Evolutionary conservation across 2,329 filamentous ascomycete genomes (phyloP), one percentile per base, ranked within the genome.

Genomic region (Alternaria alternata): DNA sequence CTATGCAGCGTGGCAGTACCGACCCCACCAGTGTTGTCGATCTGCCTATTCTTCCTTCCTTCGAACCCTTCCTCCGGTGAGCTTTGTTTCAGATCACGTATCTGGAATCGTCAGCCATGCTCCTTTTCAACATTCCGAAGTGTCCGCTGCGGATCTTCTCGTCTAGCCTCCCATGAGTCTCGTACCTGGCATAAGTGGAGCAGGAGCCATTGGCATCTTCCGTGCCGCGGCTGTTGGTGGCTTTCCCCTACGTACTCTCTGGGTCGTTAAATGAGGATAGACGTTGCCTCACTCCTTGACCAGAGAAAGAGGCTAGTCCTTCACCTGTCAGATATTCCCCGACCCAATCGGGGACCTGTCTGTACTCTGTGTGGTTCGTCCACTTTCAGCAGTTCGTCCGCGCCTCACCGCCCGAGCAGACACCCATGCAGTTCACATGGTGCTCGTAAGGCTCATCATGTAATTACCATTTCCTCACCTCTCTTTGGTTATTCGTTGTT

Each of bases 261-360:
- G 22, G 14, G 30, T 36, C 26, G n/a, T 46, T 18, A 48, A 48
- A 55, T 55, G 52, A 55, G 14, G 52, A 55, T 55, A 38, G 52
- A 30, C 52, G 32, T 41, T 55, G 20, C 18, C 14, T 48, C 22
- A 48, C 43, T 55, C 22, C 43, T 22, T 14, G 16, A 20, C 7
- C 24, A 20, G 18, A 12, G 6, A 30, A 48, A 28, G 22, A 26
- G 20, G 34, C 20, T 28, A 47, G 34, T 34, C 30, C 39, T 22
- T 28, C 28, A 46, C 30, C 28, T 39, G 32, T 22, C 43, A 38
- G 16, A 41, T 39, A 38, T 30, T 24, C 32, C 26, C 43, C 52
- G 42, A 28, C 12, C 20, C 32, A 30, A 39, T 28, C 24, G 43
- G 36, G 26, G 24, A 16, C 32, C 24, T 28, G 36, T 22, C 52